Base-by-base conservation (phyloP, 1,284 basidiomycete species). In the Boletus sp. region DNA sequence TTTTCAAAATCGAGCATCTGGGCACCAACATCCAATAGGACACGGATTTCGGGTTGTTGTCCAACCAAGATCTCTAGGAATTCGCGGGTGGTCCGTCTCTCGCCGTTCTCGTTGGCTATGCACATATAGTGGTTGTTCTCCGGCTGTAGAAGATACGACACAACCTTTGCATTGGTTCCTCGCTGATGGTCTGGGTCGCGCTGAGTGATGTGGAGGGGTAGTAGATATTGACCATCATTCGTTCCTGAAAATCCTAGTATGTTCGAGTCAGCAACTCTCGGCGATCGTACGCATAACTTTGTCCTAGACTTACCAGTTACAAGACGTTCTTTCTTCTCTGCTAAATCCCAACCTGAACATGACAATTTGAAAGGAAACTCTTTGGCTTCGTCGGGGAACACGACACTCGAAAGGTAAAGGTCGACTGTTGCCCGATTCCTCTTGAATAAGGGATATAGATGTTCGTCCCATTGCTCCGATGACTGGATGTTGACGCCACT, bases 21-120 rank as follows among this genome's bases (percentile, higher is more conserved):
- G 0, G 79, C 78, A 1, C 79, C 78, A 12, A 80, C 74, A 33
- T 80, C 78, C 14, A 81, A 59, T n/a, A 80, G 53, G 1, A 80
- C 75, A 8, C 64, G 67, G 17, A 77, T 67, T 13, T 66, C 55
- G 0, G 70, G 71, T 0, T 49, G 32, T 48, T 75, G 67, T 0
- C 43, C 5, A 1, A 65, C 60, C 2, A 79, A 14, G 7, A 62
- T 48, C 0, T 64, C 12, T 1, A 81, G 46, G 48, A 77, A 67
- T 23, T 66, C 58, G 1, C n/a, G 23, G 0, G 69, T 66, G 1
- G 60, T 64, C 7, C 60, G 53, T 12, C 55, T 57, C 6, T 58
- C 55, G 1, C 62, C 66, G 4, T 59, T 36, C 5, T 30, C 23
- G 1, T 48, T 45, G 5, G 60, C 49, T 0, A 55, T 59, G 19